Evolutionary conservation across 306 rosid genomes (phyloP), one percentile per base, ranked within the genome.

Genomic region (Senna tora): DNA sequence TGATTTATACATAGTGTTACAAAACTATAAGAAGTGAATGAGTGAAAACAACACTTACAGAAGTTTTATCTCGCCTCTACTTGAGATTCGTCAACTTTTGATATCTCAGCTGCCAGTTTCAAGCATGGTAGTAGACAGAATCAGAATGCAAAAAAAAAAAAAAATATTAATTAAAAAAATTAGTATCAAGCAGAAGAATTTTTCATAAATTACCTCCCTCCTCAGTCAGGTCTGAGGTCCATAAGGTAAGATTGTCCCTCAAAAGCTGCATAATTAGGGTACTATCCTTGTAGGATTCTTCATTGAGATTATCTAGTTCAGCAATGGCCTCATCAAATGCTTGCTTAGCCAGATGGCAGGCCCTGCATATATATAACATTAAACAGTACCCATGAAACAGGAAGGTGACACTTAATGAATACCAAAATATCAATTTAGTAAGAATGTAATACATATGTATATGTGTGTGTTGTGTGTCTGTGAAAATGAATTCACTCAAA

Each of bases 331-430:
- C 65, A 58, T 58, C 65, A 58, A 58, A 33, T 32, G 43, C 65
- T 32, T 58, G 42, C 65, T 58, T n/a, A 9, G 65, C 65, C 65
- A 58, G 22, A 58, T 58, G 21, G 43, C 65, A 58, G 65, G 65
- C 43, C 43, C 65, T 58, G 43, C 65, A 58, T n/a, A n/a, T 58
- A 58, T 58, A n/a, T n/a, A n/a, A n/a, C n/a, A n/a, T n/a, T n/a
- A 58, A 33, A 58, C 22, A 32, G 43, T 36, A 36, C 6, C 2
- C 39, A 36, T 36, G 8, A 36, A 36, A 36, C 39, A 36, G 30
- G 11, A 28, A 58, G 14, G 65, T n/a, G 39, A 38, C 43, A n/a
- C 14, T 33, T 33, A 6, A n/a, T 2, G 8, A 14, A 56, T 12
- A 4, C 63, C 41, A 56, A 14, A 56, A 36, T 5, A 56, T 5